Evolutionary conservation across 306 rosid species (phyloP), one percentile per base, ranked within the genome.

Genomic region (Citrullus mucosospermus): DNA sequence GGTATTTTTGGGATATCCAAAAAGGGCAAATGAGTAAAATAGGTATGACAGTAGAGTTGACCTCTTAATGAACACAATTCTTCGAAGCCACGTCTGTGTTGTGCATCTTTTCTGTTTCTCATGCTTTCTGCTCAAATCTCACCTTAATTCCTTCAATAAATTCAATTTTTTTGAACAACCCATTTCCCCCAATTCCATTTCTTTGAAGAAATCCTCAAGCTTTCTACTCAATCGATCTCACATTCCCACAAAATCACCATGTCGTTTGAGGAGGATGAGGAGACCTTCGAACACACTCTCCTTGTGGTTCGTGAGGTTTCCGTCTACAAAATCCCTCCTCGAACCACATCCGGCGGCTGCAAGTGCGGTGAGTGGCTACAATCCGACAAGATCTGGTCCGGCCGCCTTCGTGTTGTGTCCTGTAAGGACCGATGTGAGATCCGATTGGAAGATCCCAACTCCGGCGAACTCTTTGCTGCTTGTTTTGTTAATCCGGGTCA

Each of bases 281-380:
- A 92, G 81, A 81, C 93, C 50, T 88, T 88, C 78, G 99, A 96
- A 86, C 99, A 96, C 91, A 96, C 99, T 66, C 96, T 96, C 1
- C 88, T 96, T 5, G 99, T 96, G 1, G 99, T 96, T 30, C 98
- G 99, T 3, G 99, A 96, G 86, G 99, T 96, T 51, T 78, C 97
- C 41, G 97, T 96, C 38, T 96, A 84, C 92, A 96, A 92, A 88
- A 96, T 96, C 82, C 99, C 99, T 17, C 96, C 99, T 57, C 93
- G 97, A 30, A 74, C 85, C 63, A 90, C 96, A 39, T 88, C 99
- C 80, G 97, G 97, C 55, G 99, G 99, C 54, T 96, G 90, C 87
- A 95, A 95, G 87, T 96, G 99, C 86, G 99, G 98, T 50, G 99
- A 96, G 84, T 96, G 99, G 99, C 93, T 96, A 2, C 99, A 96